Conservation (phyloP, 2,329 filamentous ascomycete species). For the Sporothrix curviconia region DNA sequence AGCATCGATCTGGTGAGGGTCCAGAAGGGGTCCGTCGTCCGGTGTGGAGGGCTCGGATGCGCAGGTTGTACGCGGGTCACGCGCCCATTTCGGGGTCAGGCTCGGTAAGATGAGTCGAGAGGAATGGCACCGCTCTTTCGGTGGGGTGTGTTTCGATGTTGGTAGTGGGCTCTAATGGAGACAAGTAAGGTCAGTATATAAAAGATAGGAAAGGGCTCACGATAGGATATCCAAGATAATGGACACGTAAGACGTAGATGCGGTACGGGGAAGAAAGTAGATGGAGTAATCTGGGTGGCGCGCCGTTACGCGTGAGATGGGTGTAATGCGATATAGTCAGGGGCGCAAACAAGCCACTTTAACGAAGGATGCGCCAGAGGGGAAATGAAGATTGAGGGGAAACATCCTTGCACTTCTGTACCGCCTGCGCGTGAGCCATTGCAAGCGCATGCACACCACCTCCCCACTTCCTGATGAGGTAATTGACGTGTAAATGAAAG, state of each 20-base stretch:
- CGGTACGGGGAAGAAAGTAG: background rate
- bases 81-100: conserved; percentile 25
- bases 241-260: background rate
- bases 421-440: no score
- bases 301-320: background rate
- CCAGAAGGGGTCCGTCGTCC: conserved; percentile 15
- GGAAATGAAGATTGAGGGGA: conserved; percentile 8
- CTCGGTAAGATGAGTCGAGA: conserved; percentile 22
- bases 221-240: background rate
- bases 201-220: background rate
- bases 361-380: background rate
- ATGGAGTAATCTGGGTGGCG: no score
- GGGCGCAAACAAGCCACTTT: background rate
- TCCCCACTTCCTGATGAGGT: no score
- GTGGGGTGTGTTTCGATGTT: background rate
- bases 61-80: conserved; percentile 5
- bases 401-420: conserved; percentile 9
- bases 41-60: conserved; percentile 15
- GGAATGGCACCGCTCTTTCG: background rate
- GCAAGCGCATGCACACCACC: background rate
- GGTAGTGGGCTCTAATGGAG: conserved; percentile 2
- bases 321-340: background rate
- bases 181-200: background rate
- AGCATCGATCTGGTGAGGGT: conserved; percentile 20
- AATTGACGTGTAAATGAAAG: no score